phyloP scores from a whole-genome alignment of 148 eudicot genomes.

The Camellia granthamiana region DNA sequence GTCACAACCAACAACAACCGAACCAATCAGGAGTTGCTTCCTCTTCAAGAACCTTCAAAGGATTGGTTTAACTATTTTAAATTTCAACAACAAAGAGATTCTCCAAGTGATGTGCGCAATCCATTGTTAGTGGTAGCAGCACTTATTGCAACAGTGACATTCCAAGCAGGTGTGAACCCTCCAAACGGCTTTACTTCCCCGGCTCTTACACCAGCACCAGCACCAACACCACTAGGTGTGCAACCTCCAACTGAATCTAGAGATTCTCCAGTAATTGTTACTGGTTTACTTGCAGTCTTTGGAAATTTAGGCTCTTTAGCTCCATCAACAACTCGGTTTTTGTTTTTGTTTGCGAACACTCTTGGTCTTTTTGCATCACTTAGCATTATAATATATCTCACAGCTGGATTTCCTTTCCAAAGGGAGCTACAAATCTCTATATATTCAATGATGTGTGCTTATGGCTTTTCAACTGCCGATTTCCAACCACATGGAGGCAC shows the following conservation, averaged over 20 bases:
- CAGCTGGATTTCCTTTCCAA: slow-evolving; percentile 3
- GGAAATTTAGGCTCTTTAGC: not conserved
- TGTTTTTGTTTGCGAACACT: not conserved
- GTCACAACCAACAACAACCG: too few species aligned
- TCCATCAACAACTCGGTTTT: not conserved
- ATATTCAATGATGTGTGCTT: not conserved
- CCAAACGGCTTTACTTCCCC: not conserved
- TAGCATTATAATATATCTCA: not conserved
- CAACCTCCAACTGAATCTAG: not conserved
- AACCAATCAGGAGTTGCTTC: too few species aligned
- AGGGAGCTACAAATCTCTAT: not conserved
- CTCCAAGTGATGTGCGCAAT: not conserved
- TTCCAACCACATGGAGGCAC: too few species aligned
- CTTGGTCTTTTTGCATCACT: not conserved
- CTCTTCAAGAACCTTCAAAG: too few species aligned
- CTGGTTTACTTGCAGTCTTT: not conserved
- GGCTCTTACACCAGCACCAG: too few species aligned
- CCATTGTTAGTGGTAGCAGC: not conserved
- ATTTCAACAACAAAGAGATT: not conserved
- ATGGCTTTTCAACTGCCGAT: not conserved
- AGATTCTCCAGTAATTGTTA: too few species aligned
- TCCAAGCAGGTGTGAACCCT: slow-evolving; percentile 1
- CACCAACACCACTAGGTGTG: too few species aligned
- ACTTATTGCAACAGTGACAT: not conserved
- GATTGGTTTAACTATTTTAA: too few species aligned